Percentiles rank a stretch among this genome's conserved stretches.
Conservation (phyloP, 2,329 filamentous ascomycete genomes). For the Plectosphaerella plurivora region DNA sequence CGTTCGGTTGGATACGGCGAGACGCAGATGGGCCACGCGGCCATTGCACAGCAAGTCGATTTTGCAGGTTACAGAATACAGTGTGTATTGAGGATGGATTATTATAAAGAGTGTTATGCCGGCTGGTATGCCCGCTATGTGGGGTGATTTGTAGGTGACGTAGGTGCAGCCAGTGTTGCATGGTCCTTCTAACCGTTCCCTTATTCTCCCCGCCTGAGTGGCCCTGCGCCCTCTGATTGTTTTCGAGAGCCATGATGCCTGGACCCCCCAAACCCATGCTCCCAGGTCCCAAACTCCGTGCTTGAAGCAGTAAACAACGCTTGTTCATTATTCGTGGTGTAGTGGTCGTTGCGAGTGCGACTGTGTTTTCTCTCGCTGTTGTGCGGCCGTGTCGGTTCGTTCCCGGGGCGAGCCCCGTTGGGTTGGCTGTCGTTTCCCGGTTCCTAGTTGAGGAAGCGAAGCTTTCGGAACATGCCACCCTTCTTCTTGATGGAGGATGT, state of each 20-base stretch:
- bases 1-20: background rate
- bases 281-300: background rate
- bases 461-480: conserved; percentile 5
- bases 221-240: no score
- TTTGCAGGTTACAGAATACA: background rate
- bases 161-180: no score
- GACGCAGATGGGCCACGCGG: background rate
- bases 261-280: background rate
- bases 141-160: background rate
- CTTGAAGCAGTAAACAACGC: background rate
- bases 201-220: no score
- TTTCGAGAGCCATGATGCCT: no score
- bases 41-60: background rate
- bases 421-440: background rate
- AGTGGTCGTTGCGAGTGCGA: background rate
- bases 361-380: background rate
- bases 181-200: no score
- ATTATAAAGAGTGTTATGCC: background rate
- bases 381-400: background rate
- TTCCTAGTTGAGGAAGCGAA: conserved; percentile 9
- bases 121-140: background rate
- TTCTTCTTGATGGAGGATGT: background rate
- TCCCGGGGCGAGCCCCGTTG: background rate
- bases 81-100: background rate
- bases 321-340: background rate